Conservation (phyloP, 768 basidiomycete genomes). For the Dacryopinax primogenitus region DNA sequence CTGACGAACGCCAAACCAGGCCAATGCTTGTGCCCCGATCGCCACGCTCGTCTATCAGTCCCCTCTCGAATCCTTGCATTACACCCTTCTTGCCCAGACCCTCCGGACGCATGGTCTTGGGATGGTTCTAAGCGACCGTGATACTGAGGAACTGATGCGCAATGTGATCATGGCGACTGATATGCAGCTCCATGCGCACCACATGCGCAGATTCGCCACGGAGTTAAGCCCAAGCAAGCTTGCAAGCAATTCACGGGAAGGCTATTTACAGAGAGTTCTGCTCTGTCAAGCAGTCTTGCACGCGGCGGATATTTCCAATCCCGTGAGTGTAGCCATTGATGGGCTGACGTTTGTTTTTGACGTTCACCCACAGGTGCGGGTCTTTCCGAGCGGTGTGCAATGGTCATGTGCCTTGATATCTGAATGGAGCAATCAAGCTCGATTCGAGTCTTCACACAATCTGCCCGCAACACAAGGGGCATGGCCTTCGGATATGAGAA, state of each 20-base stretch:
- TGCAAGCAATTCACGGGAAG: background rate
- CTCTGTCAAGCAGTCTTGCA: constrained; percentile 88
- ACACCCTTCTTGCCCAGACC: constrained; percentile 60
- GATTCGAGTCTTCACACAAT: constrained; percentile 66
- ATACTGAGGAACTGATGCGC: background rate
- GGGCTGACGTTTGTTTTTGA: constrained; percentile 6
- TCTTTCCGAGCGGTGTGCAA: constrained; percentile 77
- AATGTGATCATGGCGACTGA: background rate
- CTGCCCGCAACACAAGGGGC: constrained; percentile 45
- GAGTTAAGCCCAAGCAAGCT: background rate
- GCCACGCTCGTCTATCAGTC: constrained; percentile 79
- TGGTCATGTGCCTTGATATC: constrained; percentile 82
- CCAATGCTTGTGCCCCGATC: constrained; percentile 84
- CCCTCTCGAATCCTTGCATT: constrained; percentile 86
- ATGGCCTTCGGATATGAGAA: constrained; percentile 30
- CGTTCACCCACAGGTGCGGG: constrained; percentile 53
- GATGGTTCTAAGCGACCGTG: constrained; percentile 22
- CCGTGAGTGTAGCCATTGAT: constrained; percentile 43
- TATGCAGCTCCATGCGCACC: background rate
- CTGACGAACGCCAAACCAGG: constrained; percentile 36
- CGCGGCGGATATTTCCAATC: constrained; percentile 97
- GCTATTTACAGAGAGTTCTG: constrained; percentile 31
- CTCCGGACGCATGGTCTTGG: constrained; percentile 71
- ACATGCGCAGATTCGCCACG: background rate
- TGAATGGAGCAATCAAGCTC: constrained; percentile 85